Evolutionary conservation across 1,139 yeast genomes (phyloP).

Genomic region (Ogataea hybrid): DNA sequence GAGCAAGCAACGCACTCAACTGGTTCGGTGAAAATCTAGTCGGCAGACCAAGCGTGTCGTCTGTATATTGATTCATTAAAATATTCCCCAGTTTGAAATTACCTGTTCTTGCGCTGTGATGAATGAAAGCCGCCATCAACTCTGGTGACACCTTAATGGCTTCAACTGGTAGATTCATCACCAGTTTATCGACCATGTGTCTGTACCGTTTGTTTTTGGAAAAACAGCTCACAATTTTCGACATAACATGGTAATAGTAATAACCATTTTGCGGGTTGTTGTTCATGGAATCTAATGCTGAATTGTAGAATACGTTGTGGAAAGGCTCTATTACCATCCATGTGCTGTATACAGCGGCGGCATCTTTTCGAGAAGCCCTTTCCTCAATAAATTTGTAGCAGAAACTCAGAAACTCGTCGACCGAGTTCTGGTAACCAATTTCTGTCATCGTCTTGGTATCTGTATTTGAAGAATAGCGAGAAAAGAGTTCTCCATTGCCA

Average conservation of each 20-base stretch:
- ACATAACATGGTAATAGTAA: slow-evolving; percentile 31
- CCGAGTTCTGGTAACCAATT: slow-evolving; percentile 8
- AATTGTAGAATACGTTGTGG: slow-evolving; percentile 28
- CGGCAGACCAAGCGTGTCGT: slow-evolving; percentile 18
- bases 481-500: slow-evolving; percentile 13
- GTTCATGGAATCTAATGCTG: slow-evolving; percentile 22
- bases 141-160: slow-evolving; percentile 37
- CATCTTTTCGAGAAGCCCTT: slow-evolving; percentile 25
- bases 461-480: slow-evolving; percentile 11
- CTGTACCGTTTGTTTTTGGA: slow-evolving; percentile 35
- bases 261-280: slow-evolving; percentile 29
- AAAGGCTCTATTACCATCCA: slow-evolving; percentile 30
- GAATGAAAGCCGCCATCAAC: slow-evolving; percentile 35
- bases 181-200: slow-evolving; percentile 30
- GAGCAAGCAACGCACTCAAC: slow-evolving; percentile 38
- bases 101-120: slow-evolving; percentile 32
- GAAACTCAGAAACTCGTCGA: slow-evolving; percentile 25
- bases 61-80: slow-evolving; percentile 31
- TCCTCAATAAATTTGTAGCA: slow-evolving; percentile 28
- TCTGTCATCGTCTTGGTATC: slow-evolving; percentile 15
- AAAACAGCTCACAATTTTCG: slow-evolving; percentile 33
- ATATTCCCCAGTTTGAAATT: slow-evolving; percentile 31
- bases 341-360: slow-evolving; percentile 24
- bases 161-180: slow-evolving; percentile 34
- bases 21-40: slow-evolving; percentile 27